These are phyloP conservation scores for Hemileccinum impolitum DNA, from an alignment of 768 basidiomycete genomes.

Conservation along the genomic window DNA sequence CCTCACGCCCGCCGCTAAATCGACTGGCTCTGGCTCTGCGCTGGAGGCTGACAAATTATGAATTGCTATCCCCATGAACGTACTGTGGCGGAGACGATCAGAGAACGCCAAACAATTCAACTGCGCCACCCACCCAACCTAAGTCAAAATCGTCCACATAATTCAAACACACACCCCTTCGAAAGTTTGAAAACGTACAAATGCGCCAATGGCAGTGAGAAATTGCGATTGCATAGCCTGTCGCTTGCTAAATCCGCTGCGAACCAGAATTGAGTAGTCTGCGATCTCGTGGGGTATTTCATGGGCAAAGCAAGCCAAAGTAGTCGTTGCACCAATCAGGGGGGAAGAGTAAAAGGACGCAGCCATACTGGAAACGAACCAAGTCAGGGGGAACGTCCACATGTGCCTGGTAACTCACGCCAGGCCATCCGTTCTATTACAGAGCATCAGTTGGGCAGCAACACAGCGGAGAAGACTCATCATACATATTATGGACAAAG, in stretches of 20 bases:
- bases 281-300: slow-evolving; percentile 97
- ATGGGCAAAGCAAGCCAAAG: slow-evolving; percentile 92
- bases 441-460: slow-evolving; percentile 14
- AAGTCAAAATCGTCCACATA: slow-evolving; percentile 23
- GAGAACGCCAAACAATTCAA: slow-evolving; percentile 3
- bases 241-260: slow-evolving; percentile 84
- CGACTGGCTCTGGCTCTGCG: slow-evolving; percentile 37
- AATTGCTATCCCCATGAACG: slow-evolving; percentile 85
- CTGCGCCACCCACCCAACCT: slow-evolving; percentile 32
- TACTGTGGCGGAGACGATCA: slow-evolving; percentile 40
- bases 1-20: slow-evolving; percentile 75
- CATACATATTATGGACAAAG: slow-evolving; percentile 89
- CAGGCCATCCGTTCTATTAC: slow-evolving; percentile 80
- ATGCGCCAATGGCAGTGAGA: slow-evolving; percentile 87
- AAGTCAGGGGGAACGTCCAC: not conserved
- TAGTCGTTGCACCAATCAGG: slow-evolving; percentile 88
- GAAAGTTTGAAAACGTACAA: slow-evolving; percentile 46
- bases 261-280: slow-evolving; percentile 91
- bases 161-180: slow-evolving; percentile 7
- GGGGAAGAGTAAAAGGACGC: slow-evolving; percentile 98
- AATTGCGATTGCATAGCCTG: slow-evolving; percentile 96
- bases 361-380: slow-evolving; percentile 61
- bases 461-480: slow-evolving; percentile 12
- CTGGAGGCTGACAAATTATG: slow-evolving; percentile 67
- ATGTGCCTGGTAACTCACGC: slow-evolving; percentile 52